Base-by-base conservation (phyloP, 495 filamentous ascomycete genomes). In the Aspergillus homomorphus region DNA sequence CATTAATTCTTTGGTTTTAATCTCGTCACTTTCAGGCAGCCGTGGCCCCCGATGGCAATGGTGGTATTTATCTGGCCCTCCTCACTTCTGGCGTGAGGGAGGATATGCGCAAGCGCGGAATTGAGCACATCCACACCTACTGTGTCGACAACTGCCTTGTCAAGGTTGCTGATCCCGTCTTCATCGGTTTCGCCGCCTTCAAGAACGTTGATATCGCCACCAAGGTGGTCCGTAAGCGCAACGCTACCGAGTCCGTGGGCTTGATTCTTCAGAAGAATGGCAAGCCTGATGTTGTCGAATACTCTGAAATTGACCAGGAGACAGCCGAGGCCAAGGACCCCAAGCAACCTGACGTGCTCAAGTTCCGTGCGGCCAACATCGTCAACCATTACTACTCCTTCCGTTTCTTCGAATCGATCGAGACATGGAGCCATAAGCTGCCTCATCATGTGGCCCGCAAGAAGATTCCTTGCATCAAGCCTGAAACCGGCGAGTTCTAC, bases 381-480 rank as follows among this genome's bases (percentile, higher is more conserved):
- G 94, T 99, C 76, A 99, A 99, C 82, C 94, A 99, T 80, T 99
- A 97, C 82, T 99, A 99, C 80, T 92, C 89, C 33, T 95, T 91
- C 81, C 78, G 84, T 56, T 99, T 97, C 80, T 81, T 99, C 51
- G 89, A 96, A 70, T 87, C 83, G 45, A 96, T 98, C 63, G 91
- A 93, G 51, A 79, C 85, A 63, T 96, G 88, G 87, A 84, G 84
- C 19, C 85, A 93, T 76, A 82, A 84, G 62, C 82, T 99, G 26
- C 94, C 93, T 2, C 95, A 97, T 69, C 94, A 99, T 78, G 87
- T 99, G 49, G 94, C 94, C 33, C 83, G 85, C 66, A 99, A 99
- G 88, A 99, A 99, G 89, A 99, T 99, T 59, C 91, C 92, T 9
- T 88, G 86, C 72, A 82, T 90, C 56, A 82, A 97, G 66, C 77